Evolutionary conservation across 192 early-diverging fungal genomes (phyloP), one percentile per base, ranked within the genome.

Genomic region (Linnemannia zychae): DNA sequence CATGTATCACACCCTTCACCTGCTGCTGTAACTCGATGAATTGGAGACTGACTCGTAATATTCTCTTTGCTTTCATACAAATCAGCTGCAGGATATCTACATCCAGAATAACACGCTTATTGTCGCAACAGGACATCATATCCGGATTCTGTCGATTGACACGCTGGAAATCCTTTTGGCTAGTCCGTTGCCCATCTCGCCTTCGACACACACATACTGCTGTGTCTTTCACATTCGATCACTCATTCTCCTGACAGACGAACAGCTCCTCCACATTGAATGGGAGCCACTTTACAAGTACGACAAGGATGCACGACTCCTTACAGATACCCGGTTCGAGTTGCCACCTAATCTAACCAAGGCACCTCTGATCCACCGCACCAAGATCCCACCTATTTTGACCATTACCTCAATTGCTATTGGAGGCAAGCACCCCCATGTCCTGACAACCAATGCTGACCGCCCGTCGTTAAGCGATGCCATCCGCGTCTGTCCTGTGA

Each of bases 171-270:
- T 79, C 9, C 49, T 79, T 9, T n/a, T 76, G 17, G 33, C 77
- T 1, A 44, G 77, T 17, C 67, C 77, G 1, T 16, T 79, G 20
- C 83, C 83, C 0, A 79, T 76, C 34, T 20, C 73, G 12, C 13
- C 65, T 0, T 48, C 48, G 18, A 49, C 50, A 3, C 76, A 37
- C 22, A 72, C 77, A 0, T 79, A 70, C 33, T 85, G 83, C 44
- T 76, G 83, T 22, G 83, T 85, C 37, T 78, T 85, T 28, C 83
- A 85, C 33, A 79, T 85, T 40, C 83, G 83, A 33, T 85, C 83
- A 0, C 38, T 85, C 1, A 79, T 85, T 17, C 53, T 85, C n/a
- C 74, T 85, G 28, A 76, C 78, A 13, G 83, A 85, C 18, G n/a
- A 68, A 20, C 77, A 85, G 22, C 71, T 85, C 31, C 44, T 79